Percentiles rank a stretch among this genome's conserved stretches.
These are phyloP conservation scores for Zoysia pacifica DNA, from an alignment of 176 grass and related monocot genomes.

Conservation along the genomic window DNA sequence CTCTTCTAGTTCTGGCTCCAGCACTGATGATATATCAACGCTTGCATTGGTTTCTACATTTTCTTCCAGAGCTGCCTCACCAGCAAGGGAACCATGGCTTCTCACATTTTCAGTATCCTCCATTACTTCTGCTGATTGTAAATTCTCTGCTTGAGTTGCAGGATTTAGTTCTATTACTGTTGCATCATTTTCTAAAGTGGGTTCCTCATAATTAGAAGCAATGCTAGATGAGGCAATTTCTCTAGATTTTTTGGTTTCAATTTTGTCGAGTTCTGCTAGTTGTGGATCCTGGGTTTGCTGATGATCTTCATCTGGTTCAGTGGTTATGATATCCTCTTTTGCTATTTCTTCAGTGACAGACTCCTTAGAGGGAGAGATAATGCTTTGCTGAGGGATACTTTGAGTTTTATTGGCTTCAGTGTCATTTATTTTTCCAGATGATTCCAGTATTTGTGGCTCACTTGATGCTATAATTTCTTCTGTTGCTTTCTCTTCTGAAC, in stretches of 20 bases:
- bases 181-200: slow-evolving; percentile 3
- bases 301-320: slow-evolving; percentile 9
- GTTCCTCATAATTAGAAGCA: slow-evolving; percentile 24
- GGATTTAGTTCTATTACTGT: slow-evolving; percentile 9
- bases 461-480: slow-evolving; percentile 31
- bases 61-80: slow-evolving; percentile 20
- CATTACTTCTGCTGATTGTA: slow-evolving; percentile 25
- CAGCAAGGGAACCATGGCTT: slow-evolving; percentile 19
- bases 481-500: slow-evolving; percentile 19
- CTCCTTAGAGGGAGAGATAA: slow-evolving; percentile 18
- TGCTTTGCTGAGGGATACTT: slow-evolving; percentile 2
- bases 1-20: slow-evolving; percentile 33
- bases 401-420: slow-evolving; percentile 1
- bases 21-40: slow-evolving; percentile 13
- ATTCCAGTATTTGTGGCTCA: slow-evolving; percentile 16
- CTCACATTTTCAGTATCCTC: slow-evolving; percentile 33
- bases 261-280: slow-evolving; percentile 29
- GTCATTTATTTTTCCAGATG: slow-evolving; percentile 18
- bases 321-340: slow-evolving; percentile 10
- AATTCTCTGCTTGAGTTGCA: slow-evolving; percentile 33
- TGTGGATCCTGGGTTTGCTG: slow-evolving; percentile 37
- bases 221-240: slow-evolving; percentile 16
- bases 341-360: slow-evolving; percentile 31
- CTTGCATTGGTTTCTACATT: slow-evolving; percentile 3
- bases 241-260: slow-evolving; percentile 29